These are phyloP conservation scores for Mortierella sp. DNA, from an alignment of 371 early-diverging fungal genomes.

Conservation along the genomic window DNA sequence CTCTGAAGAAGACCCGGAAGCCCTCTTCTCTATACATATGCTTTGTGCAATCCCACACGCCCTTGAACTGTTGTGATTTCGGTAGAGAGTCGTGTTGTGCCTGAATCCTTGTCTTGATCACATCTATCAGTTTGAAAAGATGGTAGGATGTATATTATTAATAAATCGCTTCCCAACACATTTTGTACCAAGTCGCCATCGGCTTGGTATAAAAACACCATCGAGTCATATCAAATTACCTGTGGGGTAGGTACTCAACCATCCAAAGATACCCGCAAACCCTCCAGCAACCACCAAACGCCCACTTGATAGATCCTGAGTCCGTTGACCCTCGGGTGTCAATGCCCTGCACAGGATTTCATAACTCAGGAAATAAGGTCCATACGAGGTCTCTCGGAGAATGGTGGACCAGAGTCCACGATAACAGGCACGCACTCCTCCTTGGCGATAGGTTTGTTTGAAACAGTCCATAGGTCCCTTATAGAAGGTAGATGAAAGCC, in stretches of 20 bases:
- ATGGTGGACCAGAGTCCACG: slow-evolving; percentile 76
- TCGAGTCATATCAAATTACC: slow-evolving; percentile 52
- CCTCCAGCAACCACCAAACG: slow-evolving; percentile 82
- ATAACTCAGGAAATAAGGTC: slow-evolving; percentile 83
- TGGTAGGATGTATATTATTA: neutral
- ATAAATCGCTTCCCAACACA: neutral
- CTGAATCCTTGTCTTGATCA: slow-evolving; percentile 87
- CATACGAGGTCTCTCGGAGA: slow-evolving; percentile 82
- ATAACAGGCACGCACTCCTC: slow-evolving; percentile 78
- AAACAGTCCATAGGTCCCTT: slow-evolving; percentile 76
- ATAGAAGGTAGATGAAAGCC: slow-evolving; percentile 34
- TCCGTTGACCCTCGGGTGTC: slow-evolving; percentile 54
- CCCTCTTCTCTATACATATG: slow-evolving; percentile 74
- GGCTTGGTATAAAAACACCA: no score
- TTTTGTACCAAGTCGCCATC: neutral
- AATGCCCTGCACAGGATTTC: slow-evolving; percentile 70
- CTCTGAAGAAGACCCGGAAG: slow-evolving; percentile 75
- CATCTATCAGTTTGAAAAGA: slow-evolving; percentile 63
- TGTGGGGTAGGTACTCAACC: slow-evolving; percentile 85
- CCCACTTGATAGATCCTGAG: slow-evolving; percentile 65
- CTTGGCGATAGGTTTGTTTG: slow-evolving; percentile 63
- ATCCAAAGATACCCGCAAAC: slow-evolving; percentile 81
- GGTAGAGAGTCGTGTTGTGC: slow-evolving; percentile 63
- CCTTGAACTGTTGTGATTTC: slow-evolving; percentile 62
- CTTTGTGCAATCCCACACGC: slow-evolving; percentile 67